Percentiles rank a stretch among this genome's conserved stretches.
Conservation (phyloP, 176 grass and related monocot species). For the Eragrostis nindensis region DNA sequence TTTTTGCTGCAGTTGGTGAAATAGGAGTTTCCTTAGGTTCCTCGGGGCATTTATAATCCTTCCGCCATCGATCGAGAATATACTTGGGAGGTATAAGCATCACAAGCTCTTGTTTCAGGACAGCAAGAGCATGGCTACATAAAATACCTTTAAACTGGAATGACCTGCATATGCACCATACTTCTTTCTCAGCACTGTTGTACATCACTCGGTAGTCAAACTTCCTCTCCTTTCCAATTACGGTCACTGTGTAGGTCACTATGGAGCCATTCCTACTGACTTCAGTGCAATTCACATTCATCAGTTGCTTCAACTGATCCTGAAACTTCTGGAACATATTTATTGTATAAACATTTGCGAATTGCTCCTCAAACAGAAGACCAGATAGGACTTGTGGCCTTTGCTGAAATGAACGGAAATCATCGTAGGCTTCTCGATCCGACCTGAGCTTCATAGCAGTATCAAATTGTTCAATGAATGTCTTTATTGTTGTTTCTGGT, state of each 20-base stretch:
- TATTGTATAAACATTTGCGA: constrained; percentile 86
- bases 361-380: constrained; percentile 82
- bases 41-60: constrained; percentile 87
- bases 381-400: constrained; percentile 83
- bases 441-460: constrained; percentile 81
- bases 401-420: constrained; percentile 89
- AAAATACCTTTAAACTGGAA: constrained; percentile 97
- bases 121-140: constrained; percentile 89
- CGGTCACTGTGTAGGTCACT: constrained; percentile 75
- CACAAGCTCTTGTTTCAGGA: constrained; percentile 87
- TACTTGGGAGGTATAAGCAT: constrained; percentile 91
- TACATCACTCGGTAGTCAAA: constrained; percentile 89
- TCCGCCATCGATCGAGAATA: constrained; percentile 86
- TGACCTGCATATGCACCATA: constrained; percentile 89
- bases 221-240: constrained; percentile 79
- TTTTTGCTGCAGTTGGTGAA: constrained; percentile 30
- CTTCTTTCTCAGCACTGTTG: constrained; percentile 75
- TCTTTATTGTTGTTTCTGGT: constrained; percentile 76
- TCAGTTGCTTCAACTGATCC: constrained; percentile 81
- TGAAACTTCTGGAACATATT: constrained; percentile 95
- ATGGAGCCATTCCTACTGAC: constrained; percentile 61
- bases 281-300: constrained; percentile 76
- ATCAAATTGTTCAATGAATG: constrained; percentile 88
- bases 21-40: constrained; percentile 58
- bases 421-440: constrained; percentile 86